phyloP scores from a whole-genome alignment of 1,284 basidiomycete species.

The Sporisorium sorghi region DNA sequence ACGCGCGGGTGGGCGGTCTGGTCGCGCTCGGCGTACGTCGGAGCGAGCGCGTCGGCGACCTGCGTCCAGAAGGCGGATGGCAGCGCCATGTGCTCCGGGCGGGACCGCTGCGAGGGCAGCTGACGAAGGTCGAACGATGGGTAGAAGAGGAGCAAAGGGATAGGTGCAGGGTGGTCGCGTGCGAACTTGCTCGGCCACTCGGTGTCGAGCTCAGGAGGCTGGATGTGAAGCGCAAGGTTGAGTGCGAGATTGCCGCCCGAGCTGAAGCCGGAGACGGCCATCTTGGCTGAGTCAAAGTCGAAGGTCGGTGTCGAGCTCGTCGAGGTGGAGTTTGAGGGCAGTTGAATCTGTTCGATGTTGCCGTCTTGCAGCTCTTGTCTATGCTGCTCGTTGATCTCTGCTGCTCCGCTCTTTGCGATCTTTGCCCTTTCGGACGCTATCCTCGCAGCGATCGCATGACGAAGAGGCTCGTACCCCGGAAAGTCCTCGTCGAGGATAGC shows the following conservation, averaged over 20 bases:
- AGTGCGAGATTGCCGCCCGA: slow-evolving; percentile 65
- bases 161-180: slow-evolving; percentile 28
- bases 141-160: slow-evolving; percentile 57
- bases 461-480: slow-evolving; percentile 32
- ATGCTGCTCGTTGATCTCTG: slow-evolving; percentile 24
- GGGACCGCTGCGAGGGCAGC: slow-evolving; percentile 44
- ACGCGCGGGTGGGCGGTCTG: slow-evolving; percentile 48
- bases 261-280: slow-evolving; percentile 60
- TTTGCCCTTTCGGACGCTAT: slow-evolving; percentile 33
- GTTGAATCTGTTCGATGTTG: slow-evolving; percentile 26
- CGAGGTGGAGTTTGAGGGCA: slow-evolving; percentile 5
- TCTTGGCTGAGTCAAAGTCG: slow-evolving; percentile 35
- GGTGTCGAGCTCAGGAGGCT: slow-evolving; percentile 36
- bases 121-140: slow-evolving; percentile 57
- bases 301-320: slow-evolving; percentile 9
- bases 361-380: slow-evolving; percentile 34
- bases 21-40: slow-evolving; percentile 48
- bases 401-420: slow-evolving; percentile 23
- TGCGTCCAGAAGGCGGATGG: slow-evolving; percentile 35
- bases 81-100: slow-evolving; percentile 42
- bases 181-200: slow-evolving; percentile 44
- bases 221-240: slow-evolving; percentile 48
- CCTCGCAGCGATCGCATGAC: slow-evolving; percentile 26
- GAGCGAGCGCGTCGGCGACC: slow-evolving; percentile 45
- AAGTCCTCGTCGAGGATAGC: slow-evolving; percentile 43